These are phyloP conservation scores for Chaetoscypha palmicola DNA, from an alignment of 2,329 filamentous ascomycete genomes.

Conservation along the genomic window DNA sequence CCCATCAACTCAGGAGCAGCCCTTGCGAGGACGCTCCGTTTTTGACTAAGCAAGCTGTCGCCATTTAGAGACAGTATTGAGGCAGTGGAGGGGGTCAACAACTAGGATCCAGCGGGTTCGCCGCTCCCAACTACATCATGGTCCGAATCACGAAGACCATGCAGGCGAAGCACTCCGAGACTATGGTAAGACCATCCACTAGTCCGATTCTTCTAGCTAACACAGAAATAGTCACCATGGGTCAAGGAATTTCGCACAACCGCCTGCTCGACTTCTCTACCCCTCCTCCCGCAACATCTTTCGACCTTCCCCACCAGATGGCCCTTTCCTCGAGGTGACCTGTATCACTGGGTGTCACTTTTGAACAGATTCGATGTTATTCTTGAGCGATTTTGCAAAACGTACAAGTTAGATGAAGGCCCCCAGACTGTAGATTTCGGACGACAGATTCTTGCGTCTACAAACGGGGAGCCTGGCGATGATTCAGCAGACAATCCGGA, in stretches of 20 bases:
- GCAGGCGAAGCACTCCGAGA: constrained; percentile 61
- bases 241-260: constrained; percentile 72
- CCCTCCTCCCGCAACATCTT: constrained; percentile 70
- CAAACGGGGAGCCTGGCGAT: constrained; percentile 36
- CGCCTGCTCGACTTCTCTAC: constrained; percentile 62
- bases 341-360: constrained; percentile 96
- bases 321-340: constrained; percentile 90
- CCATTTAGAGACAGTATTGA: constrained; percentile 19
- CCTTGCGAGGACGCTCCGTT: constrained; percentile 31
- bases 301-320: constrained; percentile 78
- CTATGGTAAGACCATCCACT: constrained; percentile 46
- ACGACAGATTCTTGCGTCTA: constrained; percentile 52
- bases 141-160: constrained; percentile 62
- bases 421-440: constrained; percentile 75
- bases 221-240: constrained; percentile 67
- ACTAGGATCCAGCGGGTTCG: constrained; percentile 42
- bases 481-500: constrained; percentile 40
- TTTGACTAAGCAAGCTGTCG: constrained; percentile 25
- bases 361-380: constrained; percentile 90
- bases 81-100: constrained; percentile 46
- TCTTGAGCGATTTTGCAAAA: constrained; percentile 71
- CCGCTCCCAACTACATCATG: constrained; percentile 54
- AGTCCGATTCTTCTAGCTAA: constrained; percentile 15
- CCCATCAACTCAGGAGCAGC: constrained; percentile 27
- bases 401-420: constrained; percentile 72